Evolutionary conservation across 345 rosid species (phyloP), one percentile per base, ranked within the genome.

Genomic region (Atalantia buxifolia): DNA sequence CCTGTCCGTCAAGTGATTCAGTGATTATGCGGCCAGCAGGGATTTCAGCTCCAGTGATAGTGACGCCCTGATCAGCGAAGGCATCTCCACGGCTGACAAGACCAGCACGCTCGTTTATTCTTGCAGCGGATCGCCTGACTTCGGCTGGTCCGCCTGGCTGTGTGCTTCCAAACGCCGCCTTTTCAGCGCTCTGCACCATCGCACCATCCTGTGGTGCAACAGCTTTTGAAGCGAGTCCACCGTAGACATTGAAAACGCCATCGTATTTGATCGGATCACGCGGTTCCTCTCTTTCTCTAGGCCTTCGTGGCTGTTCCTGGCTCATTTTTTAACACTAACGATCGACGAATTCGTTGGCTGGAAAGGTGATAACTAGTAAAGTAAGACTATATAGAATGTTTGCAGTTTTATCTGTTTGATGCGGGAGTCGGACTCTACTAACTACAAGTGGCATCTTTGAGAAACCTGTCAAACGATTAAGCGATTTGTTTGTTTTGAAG

Each of bases 131-230:
- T 72, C 85, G 93, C 94, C 89, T 88, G 69, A 77, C 56, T 0
- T 97, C 87, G 3, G 97, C 97, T 2, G 89, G 68, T 22, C 97
- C 92, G 0, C 93, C 95, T 69, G 82, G 87, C 65, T 84, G 88
- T 59, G 92, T 88, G 60, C 85, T 83, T 14, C 96, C 97, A 2
- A 91, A 75, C n/a, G 89, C 86, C 64, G 61, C 76, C n/a, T 89
- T 76, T 81, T 94, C 98, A 0, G 90, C 93, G 0, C 89, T 79
- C 80, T 88, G 94, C 97, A 93, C 89, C 97, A 92, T 83, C 65
- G 86, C 87, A 0, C 97, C 97, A 61, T 89, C 98, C 75, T 84
- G 87, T 0, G 93, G 98, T 2, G 93, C 89, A 31, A 90, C 38
- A 4, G 88, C 77, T 76, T 88, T 82, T 22, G 76, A 36, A 0